phyloP scores from a whole-genome alignment of 2,329 filamentous ascomycete species.

The Trichoderma semiorbis region DNA sequence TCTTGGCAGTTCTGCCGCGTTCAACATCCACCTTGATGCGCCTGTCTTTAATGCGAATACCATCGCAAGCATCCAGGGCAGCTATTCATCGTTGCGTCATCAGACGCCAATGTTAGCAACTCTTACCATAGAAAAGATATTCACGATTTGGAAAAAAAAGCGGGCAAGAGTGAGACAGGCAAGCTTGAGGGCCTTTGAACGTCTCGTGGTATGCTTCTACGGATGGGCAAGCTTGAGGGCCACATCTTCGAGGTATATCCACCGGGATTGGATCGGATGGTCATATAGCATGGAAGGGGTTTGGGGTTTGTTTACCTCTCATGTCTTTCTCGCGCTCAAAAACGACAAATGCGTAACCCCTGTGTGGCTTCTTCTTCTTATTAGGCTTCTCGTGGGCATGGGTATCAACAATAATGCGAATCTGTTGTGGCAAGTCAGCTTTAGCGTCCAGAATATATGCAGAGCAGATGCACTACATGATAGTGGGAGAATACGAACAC shows the following conservation, averaged over 20 bases:
- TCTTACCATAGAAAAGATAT: constrained; percentile 49
- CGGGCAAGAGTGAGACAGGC: constrained; percentile 41
- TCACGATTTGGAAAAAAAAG: constrained; percentile 24
- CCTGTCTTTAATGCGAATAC: constrained; percentile 87
- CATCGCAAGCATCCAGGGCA: constrained; percentile 82
- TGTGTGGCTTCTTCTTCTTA: constrained; percentile 77
- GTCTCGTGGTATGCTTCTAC: constrained; percentile 44
- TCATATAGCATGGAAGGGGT: constrained; percentile 25
- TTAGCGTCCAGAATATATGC: neutral
- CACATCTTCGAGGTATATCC: constrained; percentile 31
- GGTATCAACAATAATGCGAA: constrained; percentile 80
- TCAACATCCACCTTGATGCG: constrained; percentile 94
- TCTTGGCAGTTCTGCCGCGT: constrained; percentile 87
- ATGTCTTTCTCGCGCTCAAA: constrained; percentile 98
- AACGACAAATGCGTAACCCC: constrained; percentile 94
- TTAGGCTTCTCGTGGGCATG: constrained; percentile 65
- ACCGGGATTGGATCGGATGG: constrained; percentile 8
- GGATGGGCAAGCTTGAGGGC: constrained; percentile 43
- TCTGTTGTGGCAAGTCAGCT: constrained; percentile 48
- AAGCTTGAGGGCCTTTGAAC: constrained; percentile 53
- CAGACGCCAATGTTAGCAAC: constrained; percentile 64
- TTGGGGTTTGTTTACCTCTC: constrained; percentile 75
- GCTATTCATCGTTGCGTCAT: constrained; percentile 65
- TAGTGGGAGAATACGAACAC: constrained; percentile 51
- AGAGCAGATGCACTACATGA: neutral